phyloP scores from a whole-genome alignment of 768 basidiomycete genomes.

The Psilocybe subaeruginosa region DNA sequence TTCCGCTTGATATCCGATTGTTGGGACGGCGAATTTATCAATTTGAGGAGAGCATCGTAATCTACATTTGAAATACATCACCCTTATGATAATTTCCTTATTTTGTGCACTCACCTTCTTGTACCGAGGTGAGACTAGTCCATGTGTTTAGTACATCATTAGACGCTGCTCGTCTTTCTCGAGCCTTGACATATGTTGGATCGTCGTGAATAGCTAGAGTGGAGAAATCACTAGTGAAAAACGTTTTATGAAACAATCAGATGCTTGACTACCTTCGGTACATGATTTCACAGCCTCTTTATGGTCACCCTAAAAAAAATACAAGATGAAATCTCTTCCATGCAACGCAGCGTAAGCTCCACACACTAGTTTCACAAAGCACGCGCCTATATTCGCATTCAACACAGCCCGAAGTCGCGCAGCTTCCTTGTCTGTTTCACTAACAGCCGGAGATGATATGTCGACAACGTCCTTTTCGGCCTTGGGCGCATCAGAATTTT shows the following conservation, averaged over 20 bases:
- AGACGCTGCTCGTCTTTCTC: conserved; percentile 86
- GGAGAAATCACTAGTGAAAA: background rate
- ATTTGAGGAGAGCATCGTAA: conserved; percentile 68
- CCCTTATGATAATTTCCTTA: background rate
- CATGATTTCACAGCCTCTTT: conserved; percentile 82
- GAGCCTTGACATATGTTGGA: conserved; percentile 82
- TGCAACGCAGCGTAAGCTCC: background rate
- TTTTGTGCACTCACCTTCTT: conserved; percentile 64
- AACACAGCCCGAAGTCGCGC: conserved; percentile 58
- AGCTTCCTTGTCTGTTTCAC: conserved; percentile 19
- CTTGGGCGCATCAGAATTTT: background rate
- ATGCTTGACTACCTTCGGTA: conserved; percentile 57
- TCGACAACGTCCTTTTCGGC: conserved; percentile 14
- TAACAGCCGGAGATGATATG: conserved; percentile 24
- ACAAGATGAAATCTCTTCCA: conserved; percentile 5
- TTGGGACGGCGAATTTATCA: conserved; percentile 60
- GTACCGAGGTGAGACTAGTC: conserved; percentile 79
- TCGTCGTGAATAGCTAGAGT: conserved; percentile 81
- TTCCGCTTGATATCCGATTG: conserved; percentile 47
- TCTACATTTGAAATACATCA: conserved; percentile 47
- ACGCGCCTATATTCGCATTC: conserved; percentile 89
- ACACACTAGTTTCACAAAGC: conserved; percentile 76
- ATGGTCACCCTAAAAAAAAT: conserved; percentile 61
- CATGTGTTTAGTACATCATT: conserved; percentile 83
- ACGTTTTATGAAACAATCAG: background rate